Base-by-base conservation (phyloP, 1,284 basidiomycete genomes). In the Ustilago hordei region DNA sequence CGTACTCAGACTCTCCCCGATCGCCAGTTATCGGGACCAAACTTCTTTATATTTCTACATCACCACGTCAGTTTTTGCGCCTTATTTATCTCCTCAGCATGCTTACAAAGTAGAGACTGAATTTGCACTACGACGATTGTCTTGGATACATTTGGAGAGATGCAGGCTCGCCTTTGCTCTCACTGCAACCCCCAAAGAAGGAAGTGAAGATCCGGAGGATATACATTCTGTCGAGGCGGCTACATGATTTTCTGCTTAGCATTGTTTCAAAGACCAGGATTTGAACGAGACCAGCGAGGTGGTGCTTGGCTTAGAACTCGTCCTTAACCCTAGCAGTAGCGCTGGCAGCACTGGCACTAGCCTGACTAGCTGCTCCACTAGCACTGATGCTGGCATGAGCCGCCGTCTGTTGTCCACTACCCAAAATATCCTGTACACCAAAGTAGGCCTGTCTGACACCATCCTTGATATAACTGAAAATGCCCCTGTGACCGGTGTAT, bases 391-490 rank as follows among this genome's bases (percentile, higher is more conserved):
- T 71, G 0, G 80, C 81, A 8, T 80, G 69, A 32, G 75, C 71
- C 5, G 79, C 81, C 3, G 57, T 58, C 67, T 79, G 74, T 61
- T 81, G 80, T 15, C 63, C 81, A 63, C 78, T 75, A 32, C 82
- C 82, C n/a, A 70, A 56, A 13, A 78, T 80, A 53, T 80, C 81
- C 65, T 83, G 75, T 11, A 76, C 74, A 38, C 75, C 75, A 66
- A 74, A 82, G 63, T 82, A 69, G 41, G 82, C 71, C 69, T 81
- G 69, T 13, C 79, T 66, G 38, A 81, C 78, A 39, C 75, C 78
- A 55, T 81, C 80, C 74, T 83, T 84, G 66, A 83, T 64, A 43
- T 75, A 74, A 54, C 63, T 69, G 28, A 83, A 71, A 39, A 81
- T 66, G 58, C 80, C 74, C 39, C 69, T 64, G 62, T 83, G 75